These are phyloP conservation scores for Daldinia sp. DNA, from an alignment of 2,329 filamentous ascomycete species.

Conservation along the genomic window DNA sequence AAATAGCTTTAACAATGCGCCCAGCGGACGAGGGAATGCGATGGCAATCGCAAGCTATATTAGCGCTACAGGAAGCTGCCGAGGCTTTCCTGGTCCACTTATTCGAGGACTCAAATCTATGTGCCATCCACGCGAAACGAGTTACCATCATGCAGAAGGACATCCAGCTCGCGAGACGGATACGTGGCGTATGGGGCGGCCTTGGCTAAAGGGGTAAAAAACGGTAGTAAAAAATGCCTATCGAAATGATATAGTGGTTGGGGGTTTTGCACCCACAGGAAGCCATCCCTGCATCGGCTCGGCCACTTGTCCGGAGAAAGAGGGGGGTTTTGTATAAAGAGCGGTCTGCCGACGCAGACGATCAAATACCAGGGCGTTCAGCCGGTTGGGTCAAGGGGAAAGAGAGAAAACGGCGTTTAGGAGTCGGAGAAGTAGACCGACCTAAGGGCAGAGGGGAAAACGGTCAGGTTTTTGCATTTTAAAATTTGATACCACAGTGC, in stretches of 20 bases:
- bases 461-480: slow-evolving; percentile 16
- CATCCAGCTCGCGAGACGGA: slow-evolving; percentile 88
- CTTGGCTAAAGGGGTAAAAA: slow-evolving; percentile 61
- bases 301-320: not conserved
- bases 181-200: slow-evolving; percentile 82
- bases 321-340: slow-evolving; percentile 19
- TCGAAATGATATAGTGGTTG: not conserved
- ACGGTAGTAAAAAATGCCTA: not conserved
- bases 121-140: slow-evolving; percentile 95
- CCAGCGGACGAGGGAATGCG: slow-evolving; percentile 77
- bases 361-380: slow-evolving; percentile 26
- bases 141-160: slow-evolving; percentile 99
- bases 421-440: slow-evolving; percentile 13
- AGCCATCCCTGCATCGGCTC: not conserved
- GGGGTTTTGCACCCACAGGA: not conserved
- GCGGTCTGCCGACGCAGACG: slow-evolving; percentile 9
- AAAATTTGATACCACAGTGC: slow-evolving; percentile 29
- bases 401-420: slow-evolving; percentile 37
- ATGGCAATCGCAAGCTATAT: slow-evolving; percentile 96
- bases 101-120: slow-evolving; percentile 97
- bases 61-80: slow-evolving; percentile 93
- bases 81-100: slow-evolving; percentile 95
- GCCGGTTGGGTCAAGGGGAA: slow-evolving; percentile 13
- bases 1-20: slow-evolving; percentile 76
- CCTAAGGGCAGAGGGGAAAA: slow-evolving; percentile 8